These are phyloP conservation scores for Neurospora terricola DNA, from an alignment of 495 filamentous ascomycete species.

Conservation along the genomic window DNA sequence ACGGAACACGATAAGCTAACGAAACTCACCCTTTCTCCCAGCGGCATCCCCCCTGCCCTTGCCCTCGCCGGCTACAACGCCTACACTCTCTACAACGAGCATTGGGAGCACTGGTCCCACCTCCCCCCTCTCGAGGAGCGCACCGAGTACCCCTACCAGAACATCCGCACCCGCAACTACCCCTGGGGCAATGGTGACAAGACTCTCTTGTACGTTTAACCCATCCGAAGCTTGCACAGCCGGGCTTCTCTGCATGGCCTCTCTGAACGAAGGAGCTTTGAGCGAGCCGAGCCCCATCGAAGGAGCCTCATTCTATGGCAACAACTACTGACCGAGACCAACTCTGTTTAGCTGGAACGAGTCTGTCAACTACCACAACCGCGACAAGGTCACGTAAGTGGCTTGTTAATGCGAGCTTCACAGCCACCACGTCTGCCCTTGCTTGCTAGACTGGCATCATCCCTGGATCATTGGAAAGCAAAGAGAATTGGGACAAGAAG, in stretches of 20 bases:
- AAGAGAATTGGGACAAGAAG: not conserved
- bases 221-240: not conserved
- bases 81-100: slow-evolving; percentile 82
- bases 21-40: slow-evolving; percentile 24
- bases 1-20: slow-evolving; percentile 5
- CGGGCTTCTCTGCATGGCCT: not conserved
- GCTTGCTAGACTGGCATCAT: not conserved
- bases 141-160: slow-evolving; percentile 85
- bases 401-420: not conserved
- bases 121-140: slow-evolving; percentile 80
- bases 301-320: not conserved
- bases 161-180: slow-evolving; percentile 84
- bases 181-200: slow-evolving; percentile 90
- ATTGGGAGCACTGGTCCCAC: slow-evolving; percentile 92
- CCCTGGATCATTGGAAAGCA: not conserved
- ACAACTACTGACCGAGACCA: not conserved
- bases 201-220: slow-evolving; percentile 35
- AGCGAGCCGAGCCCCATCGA: not conserved
- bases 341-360: slow-evolving; percentile 72
- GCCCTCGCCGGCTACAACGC: slow-evolving; percentile 66
- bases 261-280: not conserved
- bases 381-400: slow-evolving; percentile 58
- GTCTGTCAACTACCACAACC: slow-evolving; percentile 92
- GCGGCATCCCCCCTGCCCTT: slow-evolving; percentile 59
- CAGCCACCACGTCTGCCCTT: not conserved